Evolutionary conservation across 2,329 filamentous ascomycete genomes (phyloP).

Genomic region (Neofusicoccum parvum): DNA sequence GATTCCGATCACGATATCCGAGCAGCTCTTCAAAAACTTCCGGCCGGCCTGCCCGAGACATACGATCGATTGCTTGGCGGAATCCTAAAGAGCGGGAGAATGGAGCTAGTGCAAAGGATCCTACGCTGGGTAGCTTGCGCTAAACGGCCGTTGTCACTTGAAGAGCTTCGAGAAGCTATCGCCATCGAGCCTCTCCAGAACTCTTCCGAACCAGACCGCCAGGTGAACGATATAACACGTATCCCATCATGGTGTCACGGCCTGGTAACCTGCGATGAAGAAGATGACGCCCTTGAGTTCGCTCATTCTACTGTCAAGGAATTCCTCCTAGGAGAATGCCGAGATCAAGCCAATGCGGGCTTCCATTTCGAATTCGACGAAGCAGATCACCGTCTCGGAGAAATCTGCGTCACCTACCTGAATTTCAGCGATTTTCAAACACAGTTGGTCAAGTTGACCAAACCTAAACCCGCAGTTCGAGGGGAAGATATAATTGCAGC

Average conservation of each 20-base stretch:
- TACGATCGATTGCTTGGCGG: background rate
- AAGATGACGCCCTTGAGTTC: constrained; percentile 8
- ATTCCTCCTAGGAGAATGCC: background rate
- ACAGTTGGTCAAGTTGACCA: background rate
- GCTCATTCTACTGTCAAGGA: background rate
- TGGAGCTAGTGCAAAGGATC: background rate
- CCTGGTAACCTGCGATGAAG: constrained; percentile 38
- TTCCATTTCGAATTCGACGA: background rate
- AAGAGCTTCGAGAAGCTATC: constrained; percentile 44
- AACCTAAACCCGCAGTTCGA: background rate
- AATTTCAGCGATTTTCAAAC: constrained; percentile 1
- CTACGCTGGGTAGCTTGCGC: constrained; percentile 22
- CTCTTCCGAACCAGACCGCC: constrained; percentile 28
- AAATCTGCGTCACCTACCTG: background rate
- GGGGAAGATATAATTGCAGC: background rate
- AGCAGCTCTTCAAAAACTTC: background rate
- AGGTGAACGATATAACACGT: constrained; percentile 31
- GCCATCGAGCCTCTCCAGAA: constrained; percentile 37
- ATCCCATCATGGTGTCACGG: constrained; percentile 39
- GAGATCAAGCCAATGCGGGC: background rate
- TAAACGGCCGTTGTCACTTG: constrained; percentile 36
- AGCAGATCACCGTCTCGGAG: background rate
- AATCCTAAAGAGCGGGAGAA: background rate
- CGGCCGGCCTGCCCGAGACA: background rate
- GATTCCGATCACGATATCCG: background rate